These are phyloP conservation scores for Castanea mollissima DNA, from an alignment of 306 rosid genomes.

Conservation along the genomic window DNA sequence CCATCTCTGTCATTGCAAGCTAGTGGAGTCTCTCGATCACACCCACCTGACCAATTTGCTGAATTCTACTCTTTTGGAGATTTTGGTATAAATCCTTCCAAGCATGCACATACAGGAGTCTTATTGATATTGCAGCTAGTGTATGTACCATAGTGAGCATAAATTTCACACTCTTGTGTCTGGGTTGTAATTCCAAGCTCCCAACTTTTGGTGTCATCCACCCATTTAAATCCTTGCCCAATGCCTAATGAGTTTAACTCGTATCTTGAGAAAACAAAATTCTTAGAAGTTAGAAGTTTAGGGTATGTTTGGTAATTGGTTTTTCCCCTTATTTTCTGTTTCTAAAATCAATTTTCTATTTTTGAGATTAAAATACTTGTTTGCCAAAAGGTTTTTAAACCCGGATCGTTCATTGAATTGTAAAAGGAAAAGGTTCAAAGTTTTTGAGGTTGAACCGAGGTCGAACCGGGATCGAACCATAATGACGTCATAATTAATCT, in stretches of 20 bases:
- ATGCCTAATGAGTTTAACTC: not conserved
- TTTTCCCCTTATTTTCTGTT: too few relatives aligned
- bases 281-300: not conserved
- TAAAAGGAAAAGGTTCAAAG: too few relatives aligned
- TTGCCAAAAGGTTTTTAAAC: too few relatives aligned
- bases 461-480: too few relatives aligned
- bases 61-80: too few relatives aligned
- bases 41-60: conserved; percentile 15
- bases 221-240: conserved; percentile 27
- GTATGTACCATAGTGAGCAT: conserved; percentile 18
- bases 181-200: not conserved
- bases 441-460: too few relatives aligned
- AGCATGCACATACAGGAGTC: conserved; percentile 19
- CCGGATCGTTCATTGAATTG: too few relatives aligned
- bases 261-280: conserved; percentile 12
- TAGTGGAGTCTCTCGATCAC: conserved; percentile 12
- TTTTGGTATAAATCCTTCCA: conserved; percentile 15
- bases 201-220: conserved; percentile 14
- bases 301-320: too few relatives aligned
- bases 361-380: too few relatives aligned
- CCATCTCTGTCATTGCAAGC: conserved; percentile 21
- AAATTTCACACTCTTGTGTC: conserved; percentile 15
- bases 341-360: too few relatives aligned
- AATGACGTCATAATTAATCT: too few relatives aligned
- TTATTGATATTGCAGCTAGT: conserved; percentile 4